Evolutionary conservation across 352 stramenopile genomes (phyloP).

Genomic region (Phytophthora litchii): DNA sequence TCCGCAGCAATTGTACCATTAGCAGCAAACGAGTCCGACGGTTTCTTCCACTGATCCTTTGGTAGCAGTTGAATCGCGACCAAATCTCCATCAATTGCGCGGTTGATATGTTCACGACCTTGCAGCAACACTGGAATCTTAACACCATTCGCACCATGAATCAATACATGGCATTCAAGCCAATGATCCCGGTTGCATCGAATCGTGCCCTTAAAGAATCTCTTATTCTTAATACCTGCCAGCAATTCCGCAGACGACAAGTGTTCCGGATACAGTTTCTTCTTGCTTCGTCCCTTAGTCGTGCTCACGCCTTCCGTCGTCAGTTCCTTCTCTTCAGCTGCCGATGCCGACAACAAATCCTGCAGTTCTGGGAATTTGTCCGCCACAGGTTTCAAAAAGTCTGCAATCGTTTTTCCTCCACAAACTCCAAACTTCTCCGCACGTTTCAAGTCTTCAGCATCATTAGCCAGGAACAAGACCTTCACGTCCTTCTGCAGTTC

Average conservation of each 20-base stretch:
- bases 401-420: conserved; percentile 58
- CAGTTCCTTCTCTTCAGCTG: conserved; percentile 33
- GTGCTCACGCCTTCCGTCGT: conserved; percentile 48
- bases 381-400: conserved; percentile 64
- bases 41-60: conserved; percentile 80
- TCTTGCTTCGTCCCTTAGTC: conserved; percentile 43
- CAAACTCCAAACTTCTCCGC: conserved; percentile 54
- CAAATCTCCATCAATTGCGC: conserved; percentile 97
- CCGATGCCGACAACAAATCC: conserved; percentile 56
- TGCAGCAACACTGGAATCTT: conserved; percentile 78
- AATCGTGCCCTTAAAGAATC: conserved; percentile 90
- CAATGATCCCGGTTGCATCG: conserved; percentile 89
- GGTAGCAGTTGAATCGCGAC: conserved; percentile 95
- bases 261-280: conserved; percentile 81
- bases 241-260: conserved; percentile 78
- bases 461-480: conserved; percentile 72
- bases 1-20: conserved; percentile 49
- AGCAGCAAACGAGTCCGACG: conserved; percentile 69
- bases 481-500: conserved; percentile 54
- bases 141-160: conserved; percentile 65
- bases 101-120: conserved; percentile 93
- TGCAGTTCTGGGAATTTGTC: conserved; percentile 55
- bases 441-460: conserved; percentile 55
- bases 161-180: conserved; percentile 82
- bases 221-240: conserved; percentile 86